Percentiles rank a stretch among this genome's conserved stretches.
These are phyloP conservation scores for Penicillium sclerotiorum DNA, from an alignment of 2,329 filamentous ascomycete species.

Conservation along the genomic window DNA sequence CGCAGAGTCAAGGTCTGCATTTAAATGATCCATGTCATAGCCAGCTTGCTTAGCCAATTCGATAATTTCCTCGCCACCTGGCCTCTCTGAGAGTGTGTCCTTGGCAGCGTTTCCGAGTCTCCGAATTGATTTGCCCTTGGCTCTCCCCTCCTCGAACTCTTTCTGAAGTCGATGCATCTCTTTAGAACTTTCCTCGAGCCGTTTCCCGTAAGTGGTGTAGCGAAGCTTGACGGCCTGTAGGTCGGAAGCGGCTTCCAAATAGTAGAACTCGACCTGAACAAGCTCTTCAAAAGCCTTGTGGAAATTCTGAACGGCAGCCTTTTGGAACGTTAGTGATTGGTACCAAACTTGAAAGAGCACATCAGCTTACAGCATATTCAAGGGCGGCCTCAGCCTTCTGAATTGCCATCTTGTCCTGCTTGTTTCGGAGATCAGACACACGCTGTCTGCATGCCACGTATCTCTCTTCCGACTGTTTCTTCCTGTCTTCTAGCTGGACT, in stretches of 20 bases:
- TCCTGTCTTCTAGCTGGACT: conserved; percentile 50
- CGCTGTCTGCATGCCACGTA: too few species aligned
- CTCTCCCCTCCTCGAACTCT: conserved; percentile 36
- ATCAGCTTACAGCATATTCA: conserved; percentile 55
- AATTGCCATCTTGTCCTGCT: conserved; percentile 59
- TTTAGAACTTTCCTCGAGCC: conserved; percentile 45
- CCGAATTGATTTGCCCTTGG: conserved; percentile 20
- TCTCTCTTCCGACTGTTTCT: conserved; percentile 45
- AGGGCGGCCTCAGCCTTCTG: conserved; percentile 60
- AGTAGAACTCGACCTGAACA: conserved; percentile 69
- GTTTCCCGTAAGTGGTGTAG: conserved; percentile 61
- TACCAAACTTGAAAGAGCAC: background rate
- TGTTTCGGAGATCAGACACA: conserved; percentile 55
- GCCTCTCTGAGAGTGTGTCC: conserved; percentile 14
- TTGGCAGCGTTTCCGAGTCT: conserved; percentile 21
- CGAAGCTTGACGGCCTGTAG: conserved; percentile 67
- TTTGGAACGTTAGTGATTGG: conserved; percentile 10
- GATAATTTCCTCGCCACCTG: conserved; percentile 42
- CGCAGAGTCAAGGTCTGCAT: conserved; percentile 73
- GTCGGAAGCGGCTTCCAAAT: conserved; percentile 84
- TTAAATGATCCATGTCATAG: conserved; percentile 65
- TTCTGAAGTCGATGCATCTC: conserved; percentile 41
- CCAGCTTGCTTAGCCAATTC: conserved; percentile 44
- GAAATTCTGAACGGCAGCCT: conserved; percentile 65
- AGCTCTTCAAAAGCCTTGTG: conserved; percentile 64